Percentiles rank a stretch among this genome's conserved stretches.
Evolutionary conservation across 2,329 filamentous ascomycete genomes (phyloP).

Genomic region (Cryphonectria nitschkei): DNA sequence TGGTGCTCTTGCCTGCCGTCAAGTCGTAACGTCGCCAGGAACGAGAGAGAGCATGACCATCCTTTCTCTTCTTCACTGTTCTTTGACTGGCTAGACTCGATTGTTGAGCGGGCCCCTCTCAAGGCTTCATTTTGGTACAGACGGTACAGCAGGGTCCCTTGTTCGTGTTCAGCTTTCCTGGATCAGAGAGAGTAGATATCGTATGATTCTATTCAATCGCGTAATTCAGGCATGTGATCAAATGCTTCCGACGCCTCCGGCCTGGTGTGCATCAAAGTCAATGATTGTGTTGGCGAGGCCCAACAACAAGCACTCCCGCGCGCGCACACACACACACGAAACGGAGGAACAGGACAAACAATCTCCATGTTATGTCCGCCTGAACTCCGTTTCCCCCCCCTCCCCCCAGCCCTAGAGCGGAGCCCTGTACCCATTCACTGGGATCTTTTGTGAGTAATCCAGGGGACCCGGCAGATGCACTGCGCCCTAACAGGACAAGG

Average conservation of each 20-base stretch:
- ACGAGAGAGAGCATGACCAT: not conserved
- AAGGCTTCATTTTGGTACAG: not conserved
- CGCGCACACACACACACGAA: not conserved
- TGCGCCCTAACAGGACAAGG: conserved; percentile 26
- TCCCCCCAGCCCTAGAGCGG: not conserved
- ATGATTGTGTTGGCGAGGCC: too few relatives aligned
- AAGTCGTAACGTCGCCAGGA: not conserved
- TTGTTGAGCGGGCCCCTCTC: not conserved
- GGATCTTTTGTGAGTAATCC: conserved; percentile 9
- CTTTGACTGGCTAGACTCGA: not conserved
- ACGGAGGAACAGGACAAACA: not conserved
- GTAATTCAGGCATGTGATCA: not conserved
- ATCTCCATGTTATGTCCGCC: not conserved
- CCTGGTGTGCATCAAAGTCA: too few relatives aligned
- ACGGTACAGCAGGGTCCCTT: not conserved
- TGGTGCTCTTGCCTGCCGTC: not conserved
- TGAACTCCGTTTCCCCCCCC: not conserved
- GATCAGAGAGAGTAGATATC: not conserved
- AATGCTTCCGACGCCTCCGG: not conserved
- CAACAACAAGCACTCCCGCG: not conserved
- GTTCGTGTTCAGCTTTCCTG: not conserved
- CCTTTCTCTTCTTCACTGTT: too few relatives aligned
- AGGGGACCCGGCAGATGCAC: conserved; percentile 9
- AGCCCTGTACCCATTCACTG: not conserved
- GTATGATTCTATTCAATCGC: not conserved